Conservation (phyloP, 2,329 filamentous ascomycete genomes). For the Aspergillus eucalypticola region DNA sequence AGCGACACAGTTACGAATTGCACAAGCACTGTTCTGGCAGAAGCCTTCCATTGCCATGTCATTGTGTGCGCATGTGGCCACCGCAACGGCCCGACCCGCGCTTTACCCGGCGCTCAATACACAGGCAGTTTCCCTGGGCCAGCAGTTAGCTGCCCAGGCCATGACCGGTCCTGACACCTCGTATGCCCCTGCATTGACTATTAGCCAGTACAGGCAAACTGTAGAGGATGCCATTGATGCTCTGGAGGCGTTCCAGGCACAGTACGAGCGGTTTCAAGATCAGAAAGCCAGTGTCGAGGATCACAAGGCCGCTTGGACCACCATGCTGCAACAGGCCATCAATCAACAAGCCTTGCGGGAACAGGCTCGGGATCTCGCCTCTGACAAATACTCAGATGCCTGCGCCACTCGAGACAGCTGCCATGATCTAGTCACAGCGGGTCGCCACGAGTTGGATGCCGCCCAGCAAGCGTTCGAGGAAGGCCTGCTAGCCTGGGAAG, state of each 20-base stretch:
- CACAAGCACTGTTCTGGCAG: background rate
- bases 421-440: background rate
- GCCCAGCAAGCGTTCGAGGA: background rate
- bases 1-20: conserved; percentile 6
- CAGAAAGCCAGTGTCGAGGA: background rate
- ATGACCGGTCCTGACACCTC: background rate
- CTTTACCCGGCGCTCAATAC: background rate
- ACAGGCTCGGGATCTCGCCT: background rate
- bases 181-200: background rate
- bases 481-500: background rate
- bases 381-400: background rate
- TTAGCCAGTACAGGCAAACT: background rate
- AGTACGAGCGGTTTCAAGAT: background rate
- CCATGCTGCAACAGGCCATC: background rate
- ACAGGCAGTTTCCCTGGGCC: conserved; percentile 7
- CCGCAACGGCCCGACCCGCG: background rate
- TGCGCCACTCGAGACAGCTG: background rate
- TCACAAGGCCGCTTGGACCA: background rate
- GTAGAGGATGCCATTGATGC: background rate
- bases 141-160: conserved; percentile 8
- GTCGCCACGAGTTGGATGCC: background rate
- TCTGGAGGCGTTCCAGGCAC: background rate
- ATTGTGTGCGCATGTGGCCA: background rate
- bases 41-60: background rate
- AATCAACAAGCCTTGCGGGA: background rate